Evolutionary conservation across 1,284 basidiomycete species (phyloP).

Genomic region (Psilocybe mexicana): DNA sequence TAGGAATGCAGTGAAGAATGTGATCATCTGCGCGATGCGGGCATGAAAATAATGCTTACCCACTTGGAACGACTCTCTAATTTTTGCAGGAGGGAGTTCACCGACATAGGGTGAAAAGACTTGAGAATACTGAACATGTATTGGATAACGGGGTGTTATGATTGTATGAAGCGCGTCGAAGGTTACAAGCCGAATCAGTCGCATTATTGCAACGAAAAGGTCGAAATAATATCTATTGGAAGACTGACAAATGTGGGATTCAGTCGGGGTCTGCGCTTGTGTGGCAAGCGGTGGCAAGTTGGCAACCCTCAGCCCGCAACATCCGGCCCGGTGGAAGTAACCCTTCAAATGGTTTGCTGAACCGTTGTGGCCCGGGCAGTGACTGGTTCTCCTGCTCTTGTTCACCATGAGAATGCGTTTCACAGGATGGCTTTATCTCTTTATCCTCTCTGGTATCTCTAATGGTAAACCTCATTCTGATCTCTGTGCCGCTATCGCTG

Average conservation of each 20-base stretch:
- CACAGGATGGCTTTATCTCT: slow-evolving; percentile 2
- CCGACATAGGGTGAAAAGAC: slow-evolving; percentile 67
- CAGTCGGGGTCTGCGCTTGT: no score
- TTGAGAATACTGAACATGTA: slow-evolving; percentile 69
- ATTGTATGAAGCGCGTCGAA: slow-evolving; percentile 76
- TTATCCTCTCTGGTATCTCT: not conserved
- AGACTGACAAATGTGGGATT: no score
- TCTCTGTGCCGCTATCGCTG: slow-evolving; percentile 51
- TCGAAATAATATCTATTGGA: no score
- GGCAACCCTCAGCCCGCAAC: no score
- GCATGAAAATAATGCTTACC: slow-evolving; percentile 36
- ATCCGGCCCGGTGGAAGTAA: slow-evolving; percentile 1
- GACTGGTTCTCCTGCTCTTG: not conserved
- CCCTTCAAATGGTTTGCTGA: not conserved
- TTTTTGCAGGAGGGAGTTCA: slow-evolving; percentile 45
- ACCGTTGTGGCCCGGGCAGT: not conserved
- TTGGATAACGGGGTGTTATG: slow-evolving; percentile 61
- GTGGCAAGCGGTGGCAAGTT: no score
- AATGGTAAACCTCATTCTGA: slow-evolving; percentile 29
- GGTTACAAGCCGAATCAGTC: slow-evolving; percentile 55
- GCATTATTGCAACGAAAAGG: slow-evolving; percentile 2
- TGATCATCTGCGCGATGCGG: not conserved
- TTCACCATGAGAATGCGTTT: slow-evolving; percentile 10
- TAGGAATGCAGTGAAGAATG: slow-evolving; percentile 28
- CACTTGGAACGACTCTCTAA: slow-evolving; percentile 67